Conservation (phyloP, 2,329 filamentous ascomycete genomes). For the Neurospora crassa region DNA sequence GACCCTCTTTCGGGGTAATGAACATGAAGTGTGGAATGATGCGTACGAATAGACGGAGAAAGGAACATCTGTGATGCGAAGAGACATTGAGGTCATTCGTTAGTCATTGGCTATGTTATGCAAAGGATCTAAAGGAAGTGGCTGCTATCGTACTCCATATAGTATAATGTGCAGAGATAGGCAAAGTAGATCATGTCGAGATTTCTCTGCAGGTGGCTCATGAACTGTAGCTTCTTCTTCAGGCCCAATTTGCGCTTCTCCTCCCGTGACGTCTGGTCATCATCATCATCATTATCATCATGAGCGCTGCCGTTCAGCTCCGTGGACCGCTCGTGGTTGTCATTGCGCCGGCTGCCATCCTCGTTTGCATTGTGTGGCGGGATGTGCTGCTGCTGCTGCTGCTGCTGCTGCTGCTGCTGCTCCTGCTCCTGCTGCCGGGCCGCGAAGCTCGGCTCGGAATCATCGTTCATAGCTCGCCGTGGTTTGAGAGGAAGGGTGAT, state of each 20-base stretch:
- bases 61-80: slow-evolving; percentile 44
- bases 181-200: slow-evolving; percentile 55
- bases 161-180: slow-evolving; percentile 57
- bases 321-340: slow-evolving; percentile 4
- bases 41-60: slow-evolving; percentile 52
- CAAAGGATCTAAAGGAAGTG: neutral
- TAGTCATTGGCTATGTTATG: neutral
- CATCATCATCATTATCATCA: neutral
- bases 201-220: slow-evolving; percentile 49
- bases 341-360: slow-evolving; percentile 1
- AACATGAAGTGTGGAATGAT: slow-evolving; percentile 52
- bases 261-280: slow-evolving; percentile 12
- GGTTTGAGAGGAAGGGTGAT: slow-evolving; percentile 6
- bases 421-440: slow-evolving; percentile 21
- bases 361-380: neutral
- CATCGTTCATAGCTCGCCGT: slow-evolving; percentile 35
- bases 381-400: slow-evolving; percentile 7
- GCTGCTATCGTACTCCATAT: slow-evolving; percentile 53
- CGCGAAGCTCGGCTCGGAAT: slow-evolving; percentile 32
- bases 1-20: slow-evolving; percentile 52
- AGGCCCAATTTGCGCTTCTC: slow-evolving; percentile 25
- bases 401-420: slow-evolving; percentile 9
- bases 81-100: neutral
- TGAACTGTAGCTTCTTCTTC: slow-evolving; percentile 49
- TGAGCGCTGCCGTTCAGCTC: slow-evolving; percentile 5